A percentile compares a stretch with the other conserved stretches of the same genome.
These are phyloP conservation scores for Alternaria postmessia DNA, from an alignment of 2,329 filamentous ascomycete species.

Conservation along the genomic window DNA sequence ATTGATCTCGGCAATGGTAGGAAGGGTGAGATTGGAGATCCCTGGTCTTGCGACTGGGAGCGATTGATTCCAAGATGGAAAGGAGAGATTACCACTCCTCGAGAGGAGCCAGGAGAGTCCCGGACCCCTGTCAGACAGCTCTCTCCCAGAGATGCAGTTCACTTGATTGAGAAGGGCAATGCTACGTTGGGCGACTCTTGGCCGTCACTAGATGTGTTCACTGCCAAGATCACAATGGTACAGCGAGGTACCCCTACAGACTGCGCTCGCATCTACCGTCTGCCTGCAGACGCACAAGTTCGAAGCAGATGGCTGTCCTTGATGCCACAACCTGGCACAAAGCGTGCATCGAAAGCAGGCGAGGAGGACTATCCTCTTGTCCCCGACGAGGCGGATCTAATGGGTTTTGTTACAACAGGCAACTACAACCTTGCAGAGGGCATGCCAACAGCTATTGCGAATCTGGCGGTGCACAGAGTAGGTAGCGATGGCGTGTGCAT, in stretches of 20 bases:
- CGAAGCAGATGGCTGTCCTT: conserved; percentile 76
- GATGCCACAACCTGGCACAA: conserved; percentile 48
- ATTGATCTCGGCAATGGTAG: conserved; percentile 76
- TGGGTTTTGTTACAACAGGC: conserved; percentile 91
- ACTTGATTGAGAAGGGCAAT: conserved; percentile 15
- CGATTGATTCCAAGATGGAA: conserved; percentile 59
- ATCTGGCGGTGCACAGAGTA: conserved; percentile 69
- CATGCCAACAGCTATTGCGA: conserved; percentile 77
- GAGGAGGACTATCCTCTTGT: conserved; percentile 67
- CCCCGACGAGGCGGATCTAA: conserved; percentile 77
- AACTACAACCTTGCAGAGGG: conserved; percentile 83
- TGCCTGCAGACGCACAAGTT: conserved; percentile 69
- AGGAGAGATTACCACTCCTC: neutral
- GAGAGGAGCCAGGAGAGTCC: conserved; percentile 14
- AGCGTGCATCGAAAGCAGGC: conserved; percentile 32
- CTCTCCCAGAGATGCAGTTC: conserved; percentile 41
- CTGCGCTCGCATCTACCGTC: conserved; percentile 85
- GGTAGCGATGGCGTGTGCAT: conserved; percentile 70
- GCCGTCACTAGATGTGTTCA: conserved; percentile 55
- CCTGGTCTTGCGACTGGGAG: conserved; percentile 86
- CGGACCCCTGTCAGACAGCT: conserved; percentile 37
- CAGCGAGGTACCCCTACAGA: conserved; percentile 73
- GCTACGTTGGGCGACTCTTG: conserved; percentile 3
- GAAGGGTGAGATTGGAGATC: conserved; percentile 83
- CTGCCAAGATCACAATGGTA: conserved; percentile 72